A percentile compares a stretch with the other conserved stretches of the same genome.
phyloP scores from a whole-genome alignment of 2,329 filamentous ascomycete genomes.

The Aspergillus fumigatiaffinis region DNA sequence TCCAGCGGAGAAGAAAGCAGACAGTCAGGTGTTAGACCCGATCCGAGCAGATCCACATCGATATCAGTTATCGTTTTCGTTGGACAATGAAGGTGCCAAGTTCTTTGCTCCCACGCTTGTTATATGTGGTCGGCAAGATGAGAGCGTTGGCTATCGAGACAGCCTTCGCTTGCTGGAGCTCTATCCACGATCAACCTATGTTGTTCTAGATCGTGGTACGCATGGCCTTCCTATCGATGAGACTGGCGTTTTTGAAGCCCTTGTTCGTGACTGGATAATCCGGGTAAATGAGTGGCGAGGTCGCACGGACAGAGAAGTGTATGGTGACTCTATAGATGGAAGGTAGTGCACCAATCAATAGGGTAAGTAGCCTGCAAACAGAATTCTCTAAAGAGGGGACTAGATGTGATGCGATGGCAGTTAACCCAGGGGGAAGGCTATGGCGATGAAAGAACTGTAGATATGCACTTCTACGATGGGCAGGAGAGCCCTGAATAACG shows the following conservation, averaged over 20 bases:
- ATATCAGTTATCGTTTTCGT: conserved; percentile 21
- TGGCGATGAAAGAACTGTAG: too few species aligned
- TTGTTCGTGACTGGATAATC: conserved; percentile 26
- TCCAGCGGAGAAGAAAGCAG: conserved; percentile 17
- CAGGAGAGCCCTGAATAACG: too few species aligned
- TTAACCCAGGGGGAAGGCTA: too few species aligned
- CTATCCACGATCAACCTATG: conserved; percentile 24
- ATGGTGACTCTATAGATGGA: too few species aligned
- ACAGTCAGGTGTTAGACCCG: conserved; percentile 19
- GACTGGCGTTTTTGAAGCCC: conserved; percentile 22
- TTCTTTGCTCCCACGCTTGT: conserved; percentile 27
- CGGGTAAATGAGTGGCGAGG: conserved; percentile 21
- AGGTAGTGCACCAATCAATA: too few species aligned
- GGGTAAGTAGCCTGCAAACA: too few species aligned
- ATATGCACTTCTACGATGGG: too few species aligned
- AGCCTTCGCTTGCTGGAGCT: conserved; percentile 25
- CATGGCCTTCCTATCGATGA: conserved; percentile 28
- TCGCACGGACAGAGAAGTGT: background rate
- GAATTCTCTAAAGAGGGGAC: too few species aligned
- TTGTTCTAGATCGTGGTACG: conserved; percentile 23
- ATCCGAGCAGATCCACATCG: conserved; percentile 24
- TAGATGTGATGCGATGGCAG: too few species aligned
- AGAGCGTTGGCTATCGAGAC: conserved; percentile 26
- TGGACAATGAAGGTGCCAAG: conserved; percentile 11
- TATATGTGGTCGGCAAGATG: conserved; percentile 26